Conservation (phyloP, 176 grass and related monocot genomes). For the Aegilops tauschii region DNA sequence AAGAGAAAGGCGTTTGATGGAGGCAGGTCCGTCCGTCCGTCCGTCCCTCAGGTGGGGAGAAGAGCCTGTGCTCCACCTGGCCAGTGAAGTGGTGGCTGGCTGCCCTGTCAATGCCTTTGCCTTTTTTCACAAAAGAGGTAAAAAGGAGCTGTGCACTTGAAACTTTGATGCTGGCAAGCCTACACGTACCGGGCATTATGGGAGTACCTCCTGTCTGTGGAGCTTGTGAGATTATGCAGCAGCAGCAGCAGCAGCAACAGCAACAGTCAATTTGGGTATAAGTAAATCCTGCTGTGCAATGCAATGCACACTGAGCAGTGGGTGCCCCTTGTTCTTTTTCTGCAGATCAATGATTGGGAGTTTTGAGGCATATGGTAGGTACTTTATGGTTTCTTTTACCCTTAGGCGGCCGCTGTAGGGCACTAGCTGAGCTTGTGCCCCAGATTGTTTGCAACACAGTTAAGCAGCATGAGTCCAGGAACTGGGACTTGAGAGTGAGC, state of each 20-base stretch:
- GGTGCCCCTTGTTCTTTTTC: background rate
- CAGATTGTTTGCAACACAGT: constrained; percentile 30
- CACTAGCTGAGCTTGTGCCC: constrained; percentile 7
- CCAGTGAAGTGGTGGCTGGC: constrained; percentile 31
- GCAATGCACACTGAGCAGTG: constrained; percentile 31
- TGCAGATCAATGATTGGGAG: constrained; percentile 67
- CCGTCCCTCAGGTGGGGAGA: constrained; percentile 36
- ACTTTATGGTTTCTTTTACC: constrained; percentile 35
- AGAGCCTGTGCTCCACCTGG: constrained; percentile 56
- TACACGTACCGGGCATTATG: constrained; percentile 32
- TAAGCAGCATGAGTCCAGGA: background rate
- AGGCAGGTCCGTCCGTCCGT: constrained; percentile 14
- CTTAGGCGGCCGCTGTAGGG: constrained; percentile 6
- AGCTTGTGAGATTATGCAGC: constrained; percentile 6
- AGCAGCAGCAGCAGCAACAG: background rate
- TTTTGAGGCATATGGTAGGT: constrained; percentile 45
- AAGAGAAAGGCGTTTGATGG: constrained; percentile 54
- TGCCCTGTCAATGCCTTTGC: constrained; percentile 37
- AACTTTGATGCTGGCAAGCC: constrained; percentile 54
- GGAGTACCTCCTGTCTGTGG: constrained; percentile 23
- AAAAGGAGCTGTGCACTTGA: constrained; percentile 53
- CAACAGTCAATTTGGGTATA: constrained; percentile 33
- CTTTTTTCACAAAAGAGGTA: constrained; percentile 54
- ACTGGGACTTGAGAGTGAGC: background rate
- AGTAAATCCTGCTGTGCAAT: constrained; percentile 20